Evolutionary conservation across 2,329 filamentous ascomycete genomes (phyloP), one percentile per base, ranked within the genome.

Genomic region (Calycina herbarum): DNA sequence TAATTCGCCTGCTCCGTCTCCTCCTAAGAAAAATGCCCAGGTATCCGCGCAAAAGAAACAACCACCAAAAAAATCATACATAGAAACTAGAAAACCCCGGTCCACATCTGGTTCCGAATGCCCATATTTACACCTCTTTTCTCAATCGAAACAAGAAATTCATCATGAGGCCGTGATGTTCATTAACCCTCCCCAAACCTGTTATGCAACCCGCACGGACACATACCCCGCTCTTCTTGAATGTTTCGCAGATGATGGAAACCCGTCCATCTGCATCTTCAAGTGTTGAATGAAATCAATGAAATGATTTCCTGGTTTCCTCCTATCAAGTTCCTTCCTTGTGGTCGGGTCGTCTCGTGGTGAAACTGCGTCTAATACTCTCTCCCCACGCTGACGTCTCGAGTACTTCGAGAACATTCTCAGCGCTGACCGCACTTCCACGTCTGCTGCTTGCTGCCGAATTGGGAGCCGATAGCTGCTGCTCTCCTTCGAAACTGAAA

Each of bases 311-410:
- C 48, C 20, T 24, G 48, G 17, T 42, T 27, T 42, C 20, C 40
- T 29, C 35, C 24, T 60, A 48, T 60, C 40, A 27, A 42, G 58
- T 42, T 10, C 29, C 59, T 51, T 66, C 68, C 65, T 68, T 67
- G 63, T 66, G 62, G 67, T 64, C 67, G 17, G 80, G 77, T 68
- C 85, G 81, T 73, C 82, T 82, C 73, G 82, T 85, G 62, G 93
- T 97, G 72, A 95, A 93, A 79, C 93, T 96, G 68, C 93, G 85
- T 69, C 93, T 85, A 70, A 97, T 93, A 81, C 92, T 96, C 79
- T 96, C 92, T 61, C 94, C 92, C 94, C 94, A 98, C 17, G 91
- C 89, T 20, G 92, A 95, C 74, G 94, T 91, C 73, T 95, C 92
- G 63, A 98, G 84, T 75, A 95, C 91, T 71, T 93, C 88, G 77